A percentile compares a stretch with the other conserved stretches of the same genome.
Evolutionary conservation across 1,284 basidiomycete genomes (phyloP).

Genomic region (Ganoderma lucidum): DNA sequence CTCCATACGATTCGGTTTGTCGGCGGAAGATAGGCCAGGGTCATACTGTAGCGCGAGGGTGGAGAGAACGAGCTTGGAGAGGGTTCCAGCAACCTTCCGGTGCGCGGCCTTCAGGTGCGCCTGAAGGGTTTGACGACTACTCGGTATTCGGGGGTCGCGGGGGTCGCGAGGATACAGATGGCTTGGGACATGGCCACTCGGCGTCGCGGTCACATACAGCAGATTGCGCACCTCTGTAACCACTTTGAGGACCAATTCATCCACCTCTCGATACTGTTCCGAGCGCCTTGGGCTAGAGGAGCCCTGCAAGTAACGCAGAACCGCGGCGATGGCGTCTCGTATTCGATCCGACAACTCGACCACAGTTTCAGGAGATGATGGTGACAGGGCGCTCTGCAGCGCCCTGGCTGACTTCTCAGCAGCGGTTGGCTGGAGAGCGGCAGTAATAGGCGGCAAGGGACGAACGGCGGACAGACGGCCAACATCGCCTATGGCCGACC

Average conservation of each 20-base stretch:
- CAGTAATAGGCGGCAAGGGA: slow-evolving; percentile 11
- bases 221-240: slow-evolving; percentile 79
- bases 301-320: slow-evolving; percentile 66
- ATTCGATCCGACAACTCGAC: slow-evolving; percentile 66
- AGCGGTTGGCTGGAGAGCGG: slow-evolving; percentile 58
- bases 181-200: slow-evolving; percentile 66
- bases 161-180: slow-evolving; percentile 61
- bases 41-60: slow-evolving; percentile 82
- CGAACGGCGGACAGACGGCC: slow-evolving; percentile 28
- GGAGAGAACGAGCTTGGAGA: slow-evolving; percentile 79
- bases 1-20: slow-evolving; percentile 77
- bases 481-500: slow-evolving; percentile 16
- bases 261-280: slow-evolving; percentile 66
- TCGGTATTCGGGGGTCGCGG: slow-evolving; percentile 51
- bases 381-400: slow-evolving; percentile 69
- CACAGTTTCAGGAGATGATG: slow-evolving; percentile 63
- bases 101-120: slow-evolving; percentile 71
- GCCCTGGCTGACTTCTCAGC: slow-evolving; percentile 72
- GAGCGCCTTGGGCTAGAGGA: slow-evolving; percentile 46
- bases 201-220: slow-evolving; percentile 73
- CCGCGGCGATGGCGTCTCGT: slow-evolving; percentile 65
- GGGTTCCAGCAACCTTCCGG: slow-evolving; percentile 79
- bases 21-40: slow-evolving; percentile 58
- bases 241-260: slow-evolving; percentile 68
- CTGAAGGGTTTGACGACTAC: slow-evolving; percentile 59